Base-by-base conservation (phyloP, 2,329 filamentous ascomycete genomes). In the Epichloe hybrida region DNA sequence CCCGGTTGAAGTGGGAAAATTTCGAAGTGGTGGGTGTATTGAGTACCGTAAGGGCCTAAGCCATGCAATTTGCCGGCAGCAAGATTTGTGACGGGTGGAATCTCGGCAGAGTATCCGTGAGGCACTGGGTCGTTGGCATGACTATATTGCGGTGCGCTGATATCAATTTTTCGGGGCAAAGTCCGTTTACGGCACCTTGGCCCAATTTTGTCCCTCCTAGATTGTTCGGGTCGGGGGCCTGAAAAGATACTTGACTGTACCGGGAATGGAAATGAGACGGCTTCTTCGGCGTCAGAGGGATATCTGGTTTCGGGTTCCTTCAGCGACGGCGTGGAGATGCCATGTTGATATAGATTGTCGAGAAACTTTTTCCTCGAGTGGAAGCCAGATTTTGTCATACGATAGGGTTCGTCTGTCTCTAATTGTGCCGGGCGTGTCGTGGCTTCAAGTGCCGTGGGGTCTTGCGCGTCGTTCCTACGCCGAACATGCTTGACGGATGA, bases 1-100 rank as follows among this genome's bases (percentile, higher is more conserved):
- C 73, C 74, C 6, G 63, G 58, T 39, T 76, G 72, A 34, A 84
- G 64, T 17, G 80, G 79, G 49, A 81, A 80, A 4, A 79, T 63
- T 44, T 83, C 79, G 54, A 84, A 84, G 58, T 84, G 74, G 36
- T 76, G 72, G 0, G 79, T 76, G 59, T 83, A 84, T 23, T 72
- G 70, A 1, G 76, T 79, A 1, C 80, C 80, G 59, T 79, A 81
- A 0, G 78, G 76, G 0, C 75, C 78, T 7, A 84, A 64, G 1
- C 79, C 78, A 11, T 61, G 56, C n/a, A 83, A 56, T 43, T 61
- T 69, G 43, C 54, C 56, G 3, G 56, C 55, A 7, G 62, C 57
- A 34, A 42, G 34, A 21, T 59, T 39, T 12, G 52, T 53, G 43
- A 46, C 41, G 3, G 50, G 31, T 21, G 57, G 57, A 5, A 50